Conservation (phyloP, 495 filamentous ascomycete genomes). For the Delitschia confertaspora region DNA sequence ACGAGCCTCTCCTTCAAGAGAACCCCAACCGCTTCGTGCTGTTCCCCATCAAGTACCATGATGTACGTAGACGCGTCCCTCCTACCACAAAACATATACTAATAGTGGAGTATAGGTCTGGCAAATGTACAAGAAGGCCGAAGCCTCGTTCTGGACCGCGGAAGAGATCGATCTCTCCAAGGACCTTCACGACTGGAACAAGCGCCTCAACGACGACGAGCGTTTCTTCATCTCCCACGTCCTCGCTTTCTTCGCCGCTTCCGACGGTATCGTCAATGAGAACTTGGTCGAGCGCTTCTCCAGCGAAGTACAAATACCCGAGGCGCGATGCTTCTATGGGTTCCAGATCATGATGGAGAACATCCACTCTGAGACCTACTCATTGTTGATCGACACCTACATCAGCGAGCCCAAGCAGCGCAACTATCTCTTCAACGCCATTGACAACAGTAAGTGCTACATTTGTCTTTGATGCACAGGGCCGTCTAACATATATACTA, state of each 20-base stretch:
- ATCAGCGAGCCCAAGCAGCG: slow-evolving; percentile 98
- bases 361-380: slow-evolving; percentile 99
- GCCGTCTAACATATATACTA: slow-evolving; percentile 38
- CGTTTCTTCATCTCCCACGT: slow-evolving; percentile 97
- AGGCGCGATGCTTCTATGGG: slow-evolving; percentile 99
- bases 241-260: slow-evolving; percentile 98
- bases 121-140: slow-evolving; percentile 99
- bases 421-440: slow-evolving; percentile 91
- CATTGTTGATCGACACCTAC: slow-evolving; percentile 97
- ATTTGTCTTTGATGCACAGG: not conserved
- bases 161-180: slow-evolving; percentile 99
- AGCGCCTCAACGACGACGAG: slow-evolving; percentile 92
- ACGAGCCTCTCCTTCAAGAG: slow-evolving; percentile 89
- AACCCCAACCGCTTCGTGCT: slow-evolving; percentile 95
- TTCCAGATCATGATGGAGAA: slow-evolving; percentile 99
- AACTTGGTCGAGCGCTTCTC: slow-evolving; percentile 98
- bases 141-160: slow-evolving; percentile 99
- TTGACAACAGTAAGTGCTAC: slow-evolving; percentile 72
- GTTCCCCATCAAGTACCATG: slow-evolving; percentile 98
- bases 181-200: slow-evolving; percentile 98
- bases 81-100: slow-evolving; percentile 13
- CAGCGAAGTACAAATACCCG: slow-evolving; percentile 91
- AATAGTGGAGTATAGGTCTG: slow-evolving; percentile 60
- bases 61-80: slow-evolving; percentile 58
- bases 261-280: slow-evolving; percentile 98